Percentiles rank a stretch among this genome's conserved stretches.
Conservation (phyloP, 2,329 filamentous ascomycete species). For the Sporothrix humicola region DNA sequence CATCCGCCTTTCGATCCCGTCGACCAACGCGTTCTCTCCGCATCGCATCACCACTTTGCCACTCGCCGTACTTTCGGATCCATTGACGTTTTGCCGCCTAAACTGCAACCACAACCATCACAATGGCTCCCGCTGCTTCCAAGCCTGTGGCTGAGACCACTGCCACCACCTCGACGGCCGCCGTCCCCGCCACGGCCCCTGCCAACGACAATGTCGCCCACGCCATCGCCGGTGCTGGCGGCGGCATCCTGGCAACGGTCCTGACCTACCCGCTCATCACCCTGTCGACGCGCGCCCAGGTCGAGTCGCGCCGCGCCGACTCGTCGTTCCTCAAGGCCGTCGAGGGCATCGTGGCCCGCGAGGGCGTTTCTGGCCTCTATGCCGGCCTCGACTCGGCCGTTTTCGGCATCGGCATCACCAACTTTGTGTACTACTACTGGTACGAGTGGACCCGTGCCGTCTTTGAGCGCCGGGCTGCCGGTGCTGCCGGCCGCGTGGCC, state of each 20-base stretch:
- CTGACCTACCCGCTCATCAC: constrained; percentile 98
- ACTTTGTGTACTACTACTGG: constrained; percentile 99
- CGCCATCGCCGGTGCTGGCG: constrained; percentile 89
- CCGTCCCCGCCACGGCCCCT: constrained; percentile 73
- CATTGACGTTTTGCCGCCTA: not conserved
- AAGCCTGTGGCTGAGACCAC: constrained; percentile 29
- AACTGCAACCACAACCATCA: not conserved
- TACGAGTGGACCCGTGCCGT: constrained; percentile 94
- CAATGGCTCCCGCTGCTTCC: constrained; percentile 37
- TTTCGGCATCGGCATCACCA: constrained; percentile 97
- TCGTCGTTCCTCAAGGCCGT: constrained; percentile 83
- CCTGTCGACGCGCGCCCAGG: constrained; percentile 94
- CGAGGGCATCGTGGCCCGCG: constrained; percentile 84
- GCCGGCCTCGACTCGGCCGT: constrained; percentile 91
- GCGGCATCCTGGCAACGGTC: constrained; percentile 93
- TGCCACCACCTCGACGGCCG: constrained; percentile 43
- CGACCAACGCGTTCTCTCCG: constrained; percentile 14
- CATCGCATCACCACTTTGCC: not conserved
- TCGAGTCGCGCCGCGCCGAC: constrained; percentile 92
- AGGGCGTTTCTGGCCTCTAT: constrained; percentile 88
- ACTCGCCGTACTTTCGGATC: not conserved
- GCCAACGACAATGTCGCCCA: constrained; percentile 98
- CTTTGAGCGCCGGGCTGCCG: constrained; percentile 79
- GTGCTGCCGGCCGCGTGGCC: constrained; percentile 61
- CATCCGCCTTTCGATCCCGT: constrained; percentile 16